These are phyloP conservation scores for Saccharomyces hybrid DNA, from an alignment of 1,139 yeast species.

Conservation along the genomic window DNA sequence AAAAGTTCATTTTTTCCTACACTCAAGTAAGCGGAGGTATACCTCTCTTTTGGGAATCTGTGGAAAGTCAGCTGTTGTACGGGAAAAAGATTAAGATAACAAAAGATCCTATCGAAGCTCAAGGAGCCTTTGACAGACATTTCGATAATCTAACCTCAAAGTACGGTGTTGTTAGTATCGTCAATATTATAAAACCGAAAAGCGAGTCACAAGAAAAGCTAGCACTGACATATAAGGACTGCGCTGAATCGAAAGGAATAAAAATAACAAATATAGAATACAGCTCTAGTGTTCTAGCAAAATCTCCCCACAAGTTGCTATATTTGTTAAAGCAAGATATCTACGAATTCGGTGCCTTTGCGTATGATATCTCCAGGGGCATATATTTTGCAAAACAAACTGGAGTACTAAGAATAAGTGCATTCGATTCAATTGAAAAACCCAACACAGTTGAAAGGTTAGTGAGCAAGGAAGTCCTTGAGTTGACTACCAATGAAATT, in stretches of 20 bases:
- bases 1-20: constrained; percentile 48
- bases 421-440: constrained; percentile 59
- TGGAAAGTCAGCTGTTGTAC: constrained; percentile 45
- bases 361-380: constrained; percentile 44
- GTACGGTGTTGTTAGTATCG: constrained; percentile 55
- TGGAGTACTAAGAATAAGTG: constrained; percentile 59
- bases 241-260: constrained; percentile 27
- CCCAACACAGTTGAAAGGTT: constrained; percentile 53
- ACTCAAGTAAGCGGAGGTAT: constrained; percentile 59
- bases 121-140: constrained; percentile 57
- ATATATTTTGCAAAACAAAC: constrained; percentile 57
- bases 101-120: constrained; percentile 56
- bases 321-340: constrained; percentile 41
- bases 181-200: constrained; percentile 43
- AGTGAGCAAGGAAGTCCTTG: constrained; percentile 55
- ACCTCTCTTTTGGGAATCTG: constrained; percentile 54
- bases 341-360: constrained; percentile 57
- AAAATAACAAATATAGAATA: constrained; percentile 32
- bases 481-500: constrained; percentile 49
- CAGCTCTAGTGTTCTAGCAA: constrained; percentile 29
- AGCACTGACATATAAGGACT: constrained; percentile 32
- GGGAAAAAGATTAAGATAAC: constrained; percentile 47
- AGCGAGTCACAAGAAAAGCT: constrained; percentile 37
- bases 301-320: constrained; percentile 37
- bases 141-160: constrained; percentile 51